Percentiles rank a stretch among this genome's conserved stretches.
phyloP scores from a whole-genome alignment of 805 yeast genomes.

The Suhomyces tanzawaensis region DNA sequence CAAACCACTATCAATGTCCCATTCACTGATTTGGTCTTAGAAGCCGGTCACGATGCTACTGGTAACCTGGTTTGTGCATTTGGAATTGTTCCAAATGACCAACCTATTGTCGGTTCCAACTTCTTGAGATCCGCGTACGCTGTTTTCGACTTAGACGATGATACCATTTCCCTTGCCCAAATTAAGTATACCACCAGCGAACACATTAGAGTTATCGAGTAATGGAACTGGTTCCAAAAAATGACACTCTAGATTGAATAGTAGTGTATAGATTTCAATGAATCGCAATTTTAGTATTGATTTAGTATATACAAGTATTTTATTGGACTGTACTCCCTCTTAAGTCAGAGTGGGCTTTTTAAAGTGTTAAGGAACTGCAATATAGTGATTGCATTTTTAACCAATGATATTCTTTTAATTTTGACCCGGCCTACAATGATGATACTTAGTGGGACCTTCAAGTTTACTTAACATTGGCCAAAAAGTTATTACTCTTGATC shows the following conservation, averaged over 20 bases:
- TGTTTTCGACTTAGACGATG: slow-evolving; percentile 26
- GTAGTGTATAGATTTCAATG: no score
- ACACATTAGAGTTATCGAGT: slow-evolving; percentile 9
- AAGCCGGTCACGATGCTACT: slow-evolving; percentile 10
- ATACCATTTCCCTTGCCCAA: slow-evolving; percentile 24
- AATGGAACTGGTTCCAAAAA: no score
- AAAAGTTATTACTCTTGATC: slow-evolving; percentile 78
- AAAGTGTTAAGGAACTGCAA: no score
- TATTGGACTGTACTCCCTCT: no score
- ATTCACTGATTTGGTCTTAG: slow-evolving; percentile 11
- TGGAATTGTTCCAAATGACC: slow-evolving; percentile 12
- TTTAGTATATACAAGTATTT: no score
- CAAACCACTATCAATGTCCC: slow-evolving; percentile 13
- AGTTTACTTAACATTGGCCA: slow-evolving; percentile 48
- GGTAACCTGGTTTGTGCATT: slow-evolving; percentile 10
- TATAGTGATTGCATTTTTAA: no score
- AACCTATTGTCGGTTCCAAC: slow-evolving; percentile 25
- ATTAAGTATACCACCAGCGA: slow-evolving; percentile 16
- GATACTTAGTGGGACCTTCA: no score
- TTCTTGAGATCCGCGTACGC: slow-evolving; percentile 26
- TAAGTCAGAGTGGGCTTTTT: no score
- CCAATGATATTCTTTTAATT: no score
- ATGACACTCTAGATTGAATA: no score
- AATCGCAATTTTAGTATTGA: no score
- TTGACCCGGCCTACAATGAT: no score